Conservation (phyloP, 2,329 filamentous ascomycete genomes). For the Pseudonectria foliicola region DNA sequence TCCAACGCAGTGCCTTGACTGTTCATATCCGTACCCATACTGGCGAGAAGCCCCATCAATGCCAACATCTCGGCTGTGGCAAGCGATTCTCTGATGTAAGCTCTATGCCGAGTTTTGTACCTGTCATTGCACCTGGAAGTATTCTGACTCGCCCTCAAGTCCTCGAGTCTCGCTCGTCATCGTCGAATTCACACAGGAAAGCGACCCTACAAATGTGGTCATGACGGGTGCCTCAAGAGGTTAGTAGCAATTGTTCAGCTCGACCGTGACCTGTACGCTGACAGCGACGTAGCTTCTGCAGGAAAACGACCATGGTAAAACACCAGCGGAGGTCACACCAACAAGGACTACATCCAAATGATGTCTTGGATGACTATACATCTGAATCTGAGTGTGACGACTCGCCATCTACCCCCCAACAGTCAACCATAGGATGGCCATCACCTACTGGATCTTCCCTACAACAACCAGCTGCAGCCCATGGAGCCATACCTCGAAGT, state of each 20-base stretch:
- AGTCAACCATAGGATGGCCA: constrained; percentile 46
- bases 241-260: constrained; percentile 21
- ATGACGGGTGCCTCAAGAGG: constrained; percentile 57
- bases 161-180: constrained; percentile 58
- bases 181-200: constrained; percentile 60
- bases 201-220: constrained; percentile 56
- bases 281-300: constrained; percentile 51
- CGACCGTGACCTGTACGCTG: constrained; percentile 6
- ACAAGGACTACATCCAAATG: constrained; percentile 48
- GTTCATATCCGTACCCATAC: constrained; percentile 66
- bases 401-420: constrained; percentile 51
- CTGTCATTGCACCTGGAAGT: not conserved
- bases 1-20: constrained; percentile 62
- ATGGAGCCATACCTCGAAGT: constrained; percentile 41
- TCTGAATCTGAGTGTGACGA: constrained; percentile 53
- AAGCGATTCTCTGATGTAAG: constrained; percentile 65
- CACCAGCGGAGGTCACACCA: constrained; percentile 57
- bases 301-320: constrained; percentile 66
- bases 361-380: constrained; percentile 45
- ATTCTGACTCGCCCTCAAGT: constrained; percentile 33
- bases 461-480: constrained; percentile 29
- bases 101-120: constrained; percentile 8
- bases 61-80: constrained; percentile 56
- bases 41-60: constrained; percentile 65
- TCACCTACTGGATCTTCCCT: constrained; percentile 34